phyloP scores from a whole-genome alignment of 1,284 basidiomycete species.

The Boletus mariae region DNA sequence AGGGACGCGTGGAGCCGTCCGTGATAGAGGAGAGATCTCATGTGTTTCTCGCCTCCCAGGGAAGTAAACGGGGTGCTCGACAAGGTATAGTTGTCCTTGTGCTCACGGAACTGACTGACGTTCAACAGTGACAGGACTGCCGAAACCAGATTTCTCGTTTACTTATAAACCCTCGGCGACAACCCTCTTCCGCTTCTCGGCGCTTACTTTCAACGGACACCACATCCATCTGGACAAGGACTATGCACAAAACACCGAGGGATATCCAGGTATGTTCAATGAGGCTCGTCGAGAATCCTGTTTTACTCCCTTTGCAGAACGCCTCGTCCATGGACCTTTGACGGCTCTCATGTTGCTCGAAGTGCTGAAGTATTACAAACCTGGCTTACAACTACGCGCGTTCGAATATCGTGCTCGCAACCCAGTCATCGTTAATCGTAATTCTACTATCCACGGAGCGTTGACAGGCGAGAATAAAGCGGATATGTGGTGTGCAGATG shows the following conservation, averaged over 20 bases:
- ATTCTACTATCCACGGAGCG: conserved; percentile 51
- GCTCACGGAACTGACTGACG: background rate
- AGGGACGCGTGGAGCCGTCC: conserved; percentile 41
- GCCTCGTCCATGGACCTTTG: conserved; percentile 79
- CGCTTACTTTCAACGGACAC: conserved; percentile 78
- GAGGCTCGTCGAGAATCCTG: background rate
- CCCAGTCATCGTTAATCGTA: conserved; percentile 64
- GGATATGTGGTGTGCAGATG: conserved; percentile 54
- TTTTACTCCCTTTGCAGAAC: conserved; percentile 43
- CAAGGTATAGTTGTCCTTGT: conserved; percentile 38
- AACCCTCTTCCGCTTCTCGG: conserved; percentile 81
- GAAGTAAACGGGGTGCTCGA: conserved; percentile 34
- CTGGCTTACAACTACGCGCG: conserved; percentile 40
- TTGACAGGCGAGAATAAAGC: conserved; percentile 40
- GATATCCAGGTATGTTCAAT: conserved; percentile 59
- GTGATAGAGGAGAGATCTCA: conserved; percentile 70
- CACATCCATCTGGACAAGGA: conserved; percentile 72
- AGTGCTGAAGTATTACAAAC: conserved; percentile 46
- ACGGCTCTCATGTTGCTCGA: conserved; percentile 78
- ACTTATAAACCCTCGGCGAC: conserved; percentile 63
- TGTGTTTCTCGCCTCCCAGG: conserved; percentile 58
- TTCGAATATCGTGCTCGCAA: conserved; percentile 78
- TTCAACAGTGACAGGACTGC: conserved; percentile 47
- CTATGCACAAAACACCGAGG: conserved; percentile 65
- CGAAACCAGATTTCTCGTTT: conserved; percentile 56